Base-by-base conservation (phyloP, 2,329 filamentous ascomycete genomes). In the Colletotrichum abscissum region DNA sequence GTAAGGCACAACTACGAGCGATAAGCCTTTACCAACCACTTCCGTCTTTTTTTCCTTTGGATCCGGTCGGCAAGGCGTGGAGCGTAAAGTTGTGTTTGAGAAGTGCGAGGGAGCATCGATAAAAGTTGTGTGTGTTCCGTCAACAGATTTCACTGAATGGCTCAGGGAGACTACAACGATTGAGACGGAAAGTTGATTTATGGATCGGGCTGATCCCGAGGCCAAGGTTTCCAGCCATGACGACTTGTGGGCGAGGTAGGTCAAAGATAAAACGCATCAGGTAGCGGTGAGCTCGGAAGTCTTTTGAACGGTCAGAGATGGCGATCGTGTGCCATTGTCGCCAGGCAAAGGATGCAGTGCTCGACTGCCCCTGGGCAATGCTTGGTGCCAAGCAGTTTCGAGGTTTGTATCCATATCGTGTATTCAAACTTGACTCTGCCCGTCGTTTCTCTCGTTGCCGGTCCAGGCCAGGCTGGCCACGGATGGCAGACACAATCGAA, bases 341-440 rank as follows among this genome's bases (percentile, higher is more conserved):
- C 14, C 57, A 42, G 52, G 33, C 16, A 56, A 52, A 52, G 49
- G 55, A 55, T 65, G 62, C 49, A 42, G 70, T 35, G 56, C 35
- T 60, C 60, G 60, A 60, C 22, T 46, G 35, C 56, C 22, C 54
- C 60, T 65, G 62, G 67, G 60, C 70, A 24, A 26, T 22, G 42
- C 46, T 70, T 62, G 28, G 30, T 72, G 66, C 66, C 58, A 62
- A 62, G 60, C 30, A 52, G 26, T 57, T 60, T 49, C 56, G 46
- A 16, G 56, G 46, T 66, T 19, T 66, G 54, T 60, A 38, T 22
- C 24, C 57, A 33, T 60, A 38, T 28, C 28, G 64, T 16, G 52
- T 68, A 63, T 28, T 65, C 57, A 57, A 63, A 52, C 64, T 70
- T 56, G 66, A 33, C 60, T 64, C 64, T 16, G 42, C 38, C 33